Evolutionary conservation across 371 early-diverging fungal genomes (phyloP).

Genomic region (Mucor irregularis): DNA sequence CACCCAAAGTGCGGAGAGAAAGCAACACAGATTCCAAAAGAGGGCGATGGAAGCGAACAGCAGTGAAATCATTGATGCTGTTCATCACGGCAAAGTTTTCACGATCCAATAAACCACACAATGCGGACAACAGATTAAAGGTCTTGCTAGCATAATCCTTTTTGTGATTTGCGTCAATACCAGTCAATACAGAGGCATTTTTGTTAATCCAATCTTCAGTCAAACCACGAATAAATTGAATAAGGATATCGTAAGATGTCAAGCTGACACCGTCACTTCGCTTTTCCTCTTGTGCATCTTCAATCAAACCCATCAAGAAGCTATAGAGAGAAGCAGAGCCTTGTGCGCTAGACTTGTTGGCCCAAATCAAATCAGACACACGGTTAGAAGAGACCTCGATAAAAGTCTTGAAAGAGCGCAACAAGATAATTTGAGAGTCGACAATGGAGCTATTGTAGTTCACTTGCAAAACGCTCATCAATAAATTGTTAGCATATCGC

Average conservation of each 20-base stretch:
- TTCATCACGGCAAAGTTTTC: slow-evolving; percentile 37
- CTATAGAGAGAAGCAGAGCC: slow-evolving; percentile 11
- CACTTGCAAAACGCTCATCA: slow-evolving; percentile 24
- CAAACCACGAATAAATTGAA: slow-evolving; percentile 37
- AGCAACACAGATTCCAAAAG: slow-evolving; percentile 38
- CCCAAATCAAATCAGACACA: slow-evolving; percentile 36
- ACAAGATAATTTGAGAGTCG: slow-evolving; percentile 36
- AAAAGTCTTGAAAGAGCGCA: slow-evolving; percentile 38
- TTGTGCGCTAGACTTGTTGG: slow-evolving; percentile 11
- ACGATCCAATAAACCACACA: slow-evolving; percentile 27
- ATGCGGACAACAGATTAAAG: slow-evolving; percentile 22
- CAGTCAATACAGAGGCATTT: slow-evolving; percentile 11
- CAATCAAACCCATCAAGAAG: slow-evolving; percentile 27
- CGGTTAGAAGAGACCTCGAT: slow-evolving; percentile 35
- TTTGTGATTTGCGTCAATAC: slow-evolving; percentile 14
- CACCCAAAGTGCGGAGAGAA: slow-evolving; percentile 32
- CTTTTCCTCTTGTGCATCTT: slow-evolving; percentile 18
- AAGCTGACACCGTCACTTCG: slow-evolving; percentile 30
- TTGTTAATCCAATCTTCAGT: slow-evolving; percentile 45
- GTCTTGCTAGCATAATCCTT: slow-evolving; percentile 25
- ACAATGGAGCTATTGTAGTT: slow-evolving; percentile 44
- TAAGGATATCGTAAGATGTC: slow-evolving; percentile 25
- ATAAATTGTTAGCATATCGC: slow-evolving; percentile 12
- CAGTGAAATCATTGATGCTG: slow-evolving; percentile 24
- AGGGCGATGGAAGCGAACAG: slow-evolving; percentile 40